A percentile compares a stretch with the other conserved stretches of the same genome.
Conservation (phyloP, 441 rosid genomes). For the Gossypium laxum region DNA sequence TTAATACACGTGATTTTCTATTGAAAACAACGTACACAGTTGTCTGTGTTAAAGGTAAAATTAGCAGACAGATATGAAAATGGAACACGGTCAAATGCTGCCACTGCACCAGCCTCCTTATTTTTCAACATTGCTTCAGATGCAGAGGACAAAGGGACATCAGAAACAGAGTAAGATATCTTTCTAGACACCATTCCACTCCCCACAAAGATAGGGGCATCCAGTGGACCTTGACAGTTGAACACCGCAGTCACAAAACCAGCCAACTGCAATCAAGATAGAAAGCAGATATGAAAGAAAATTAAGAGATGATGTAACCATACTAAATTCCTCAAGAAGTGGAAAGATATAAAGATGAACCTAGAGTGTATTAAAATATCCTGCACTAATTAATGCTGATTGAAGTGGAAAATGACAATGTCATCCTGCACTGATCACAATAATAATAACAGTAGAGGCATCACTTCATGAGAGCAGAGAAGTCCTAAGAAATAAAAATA, state of each 20-base stretch:
- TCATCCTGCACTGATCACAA: neutral
- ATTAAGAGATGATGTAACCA: constrained; percentile 8
- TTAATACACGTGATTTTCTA: neutral
- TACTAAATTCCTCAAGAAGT: constrained; percentile 1
- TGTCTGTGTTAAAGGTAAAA: constrained; percentile 94
- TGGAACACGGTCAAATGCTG: constrained; percentile 96
- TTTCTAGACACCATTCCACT: constrained; percentile 95
- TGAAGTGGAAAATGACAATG: neutral
- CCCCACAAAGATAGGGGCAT: constrained; percentile 94
- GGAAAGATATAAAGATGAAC: neutral
- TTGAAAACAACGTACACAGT: constrained; percentile 56
- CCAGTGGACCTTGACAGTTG: constrained; percentile 97
- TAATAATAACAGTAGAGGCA: neutral
- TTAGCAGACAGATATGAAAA: constrained; percentile 96
- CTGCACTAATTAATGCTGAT: neutral
- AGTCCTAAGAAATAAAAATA: constrained; percentile 4
- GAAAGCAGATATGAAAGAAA: constrained; percentile 7
- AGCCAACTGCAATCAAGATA: constrained; percentile 60
- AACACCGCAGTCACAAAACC: constrained; percentile 95
- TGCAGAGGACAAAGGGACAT: constrained; percentile 63
- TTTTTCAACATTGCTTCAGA: constrained; percentile 80
- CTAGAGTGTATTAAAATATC: neutral
- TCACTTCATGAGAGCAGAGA: neutral
- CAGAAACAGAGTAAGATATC: constrained; percentile 56
- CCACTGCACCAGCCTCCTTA: constrained; percentile 97